Evolutionary conservation across 169 alveolate species (phyloP).

Genomic region (Cyclospora cayetanensis): DNA sequence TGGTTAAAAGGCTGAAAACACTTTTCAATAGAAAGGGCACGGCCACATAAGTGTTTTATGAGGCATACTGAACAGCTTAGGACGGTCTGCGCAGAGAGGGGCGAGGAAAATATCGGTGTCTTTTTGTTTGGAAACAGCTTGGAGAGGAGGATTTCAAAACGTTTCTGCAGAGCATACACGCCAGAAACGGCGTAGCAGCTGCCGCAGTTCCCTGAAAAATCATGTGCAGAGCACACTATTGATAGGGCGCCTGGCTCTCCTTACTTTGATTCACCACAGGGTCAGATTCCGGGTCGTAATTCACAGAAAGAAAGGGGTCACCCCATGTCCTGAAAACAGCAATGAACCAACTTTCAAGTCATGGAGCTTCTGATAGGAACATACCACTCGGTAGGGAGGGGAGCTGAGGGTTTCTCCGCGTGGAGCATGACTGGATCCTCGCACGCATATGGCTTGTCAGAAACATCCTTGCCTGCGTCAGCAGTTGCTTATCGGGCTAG

Average conservation of each 20-base stretch:
- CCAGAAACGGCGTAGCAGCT: slow-evolving; percentile 95
- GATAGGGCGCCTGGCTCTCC: no score
- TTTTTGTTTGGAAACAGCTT: slow-evolving; percentile 28
- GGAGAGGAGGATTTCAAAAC: slow-evolving; percentile 74
- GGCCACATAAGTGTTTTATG: not conserved
- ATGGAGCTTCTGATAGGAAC: not conserved
- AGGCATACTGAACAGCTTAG: slow-evolving; percentile 76
- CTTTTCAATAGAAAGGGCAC: not conserved
- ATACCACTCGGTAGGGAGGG: slow-evolving; percentile 63
- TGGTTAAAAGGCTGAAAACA: slow-evolving; percentile 83
- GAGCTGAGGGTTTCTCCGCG: not conserved
- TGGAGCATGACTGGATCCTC: not conserved
- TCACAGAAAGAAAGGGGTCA: slow-evolving; percentile 66
- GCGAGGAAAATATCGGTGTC: slow-evolving; percentile 12
- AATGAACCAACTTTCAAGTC: not conserved
- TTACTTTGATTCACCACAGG: slow-evolving; percentile 61
- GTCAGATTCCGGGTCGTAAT: slow-evolving; percentile 34
- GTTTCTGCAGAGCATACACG: slow-evolving; percentile 84
- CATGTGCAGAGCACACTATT: not conserved
- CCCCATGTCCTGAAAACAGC: slow-evolving; percentile 71
- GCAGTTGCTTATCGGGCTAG: not conserved
- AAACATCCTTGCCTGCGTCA: not conserved
- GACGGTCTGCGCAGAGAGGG: slow-evolving; percentile 78
- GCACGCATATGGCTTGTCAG: slow-evolving; percentile 31
- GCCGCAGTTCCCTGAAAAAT: slow-evolving; percentile 92